These are phyloP conservation scores for Phlegmacium glaucopus DNA, from an alignment of 768 basidiomycete species.

Conservation along the genomic window DNA sequence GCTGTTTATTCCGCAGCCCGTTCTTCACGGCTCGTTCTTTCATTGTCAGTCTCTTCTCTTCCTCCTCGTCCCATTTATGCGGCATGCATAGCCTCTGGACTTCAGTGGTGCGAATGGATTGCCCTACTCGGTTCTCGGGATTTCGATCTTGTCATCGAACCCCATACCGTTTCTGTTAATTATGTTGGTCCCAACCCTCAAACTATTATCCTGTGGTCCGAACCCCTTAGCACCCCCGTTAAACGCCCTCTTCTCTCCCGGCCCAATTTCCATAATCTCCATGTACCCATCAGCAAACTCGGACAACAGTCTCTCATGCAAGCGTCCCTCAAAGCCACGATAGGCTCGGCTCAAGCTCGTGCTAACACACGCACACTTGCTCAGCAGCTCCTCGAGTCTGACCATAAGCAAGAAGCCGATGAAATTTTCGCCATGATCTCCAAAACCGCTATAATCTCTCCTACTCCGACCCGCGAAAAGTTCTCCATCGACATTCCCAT, in stretches of 20 bases:
- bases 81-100: conserved; percentile 29
- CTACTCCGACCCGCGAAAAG: conserved; percentile 30
- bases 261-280: conserved; percentile 13
- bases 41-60: conserved; percentile 22
- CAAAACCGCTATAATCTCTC: conserved; percentile 27
- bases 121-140: conserved; percentile 27
- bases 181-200: conserved; percentile 23
- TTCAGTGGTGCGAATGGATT: conserved; percentile 38
- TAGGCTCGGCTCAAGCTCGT: conserved; percentile 18
- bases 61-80: conserved; percentile 35
- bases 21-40: conserved; percentile 21
- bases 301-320: conserved; percentile 15
- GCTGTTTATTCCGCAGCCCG: conserved; percentile 15
- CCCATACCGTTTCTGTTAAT: conserved; percentile 23
- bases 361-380: conserved; percentile 27
- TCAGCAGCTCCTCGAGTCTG: conserved; percentile 30
- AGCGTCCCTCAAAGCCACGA: conserved; percentile 15
- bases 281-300: conserved; percentile 28
- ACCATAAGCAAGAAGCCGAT: conserved; percentile 29
- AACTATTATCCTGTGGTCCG: conserved; percentile 27
- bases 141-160: conserved; percentile 33
- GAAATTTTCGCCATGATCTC: conserved; percentile 36
- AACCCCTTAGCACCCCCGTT: conserved; percentile 14
- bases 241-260: conserved; percentile 13
- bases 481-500: conserved; percentile 18